Evolutionary conservation across 257 asterid genomes (phyloP).

Genomic region (Solanum piurae): DNA sequence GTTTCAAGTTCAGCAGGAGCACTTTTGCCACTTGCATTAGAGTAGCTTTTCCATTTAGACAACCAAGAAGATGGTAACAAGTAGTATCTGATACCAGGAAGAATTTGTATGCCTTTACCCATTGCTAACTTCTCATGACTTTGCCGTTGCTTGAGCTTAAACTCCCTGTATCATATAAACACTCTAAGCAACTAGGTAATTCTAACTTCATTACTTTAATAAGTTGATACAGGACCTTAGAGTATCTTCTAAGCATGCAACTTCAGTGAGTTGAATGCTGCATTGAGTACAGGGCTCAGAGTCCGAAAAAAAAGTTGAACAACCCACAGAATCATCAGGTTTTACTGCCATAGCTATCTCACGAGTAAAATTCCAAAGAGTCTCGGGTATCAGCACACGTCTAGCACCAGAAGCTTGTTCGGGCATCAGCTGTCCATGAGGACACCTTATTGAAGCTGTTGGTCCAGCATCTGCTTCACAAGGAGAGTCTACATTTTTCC

Average conservation of each 20-base stretch:
- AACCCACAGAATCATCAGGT: constrained; percentile 64
- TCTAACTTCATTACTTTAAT: constrained; percentile 6
- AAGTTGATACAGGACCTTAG: constrained; percentile 46
- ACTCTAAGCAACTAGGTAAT: background rate
- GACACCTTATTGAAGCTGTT: constrained; percentile 83
- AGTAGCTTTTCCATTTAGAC: constrained; percentile 67
- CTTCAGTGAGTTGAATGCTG: constrained; percentile 60
- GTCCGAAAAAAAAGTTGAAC: constrained; percentile 51
- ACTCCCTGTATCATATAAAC: constrained; percentile 58
- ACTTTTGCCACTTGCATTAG: constrained; percentile 62
- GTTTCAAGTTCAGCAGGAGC: constrained; percentile 51
- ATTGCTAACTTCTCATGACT: constrained; percentile 71
- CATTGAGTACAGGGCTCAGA: constrained; percentile 73
- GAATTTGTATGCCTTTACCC: constrained; percentile 45
- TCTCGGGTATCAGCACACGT: constrained; percentile 72
- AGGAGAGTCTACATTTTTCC: constrained; percentile 72
- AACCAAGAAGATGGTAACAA: constrained; percentile 84
- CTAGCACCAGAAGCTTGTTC: constrained; percentile 84
- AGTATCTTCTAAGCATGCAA: constrained; percentile 73
- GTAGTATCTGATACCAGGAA: constrained; percentile 49
- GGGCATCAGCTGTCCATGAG: constrained; percentile 87
- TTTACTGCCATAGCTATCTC: constrained; percentile 68
- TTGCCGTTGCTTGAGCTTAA: constrained; percentile 73
- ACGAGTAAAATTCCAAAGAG: constrained; percentile 65
- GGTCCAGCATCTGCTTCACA: constrained; percentile 96